These are phyloP conservation scores for Kokia cookei DNA, from an alignment of 441 rosid species.

Conservation along the genomic window DNA sequence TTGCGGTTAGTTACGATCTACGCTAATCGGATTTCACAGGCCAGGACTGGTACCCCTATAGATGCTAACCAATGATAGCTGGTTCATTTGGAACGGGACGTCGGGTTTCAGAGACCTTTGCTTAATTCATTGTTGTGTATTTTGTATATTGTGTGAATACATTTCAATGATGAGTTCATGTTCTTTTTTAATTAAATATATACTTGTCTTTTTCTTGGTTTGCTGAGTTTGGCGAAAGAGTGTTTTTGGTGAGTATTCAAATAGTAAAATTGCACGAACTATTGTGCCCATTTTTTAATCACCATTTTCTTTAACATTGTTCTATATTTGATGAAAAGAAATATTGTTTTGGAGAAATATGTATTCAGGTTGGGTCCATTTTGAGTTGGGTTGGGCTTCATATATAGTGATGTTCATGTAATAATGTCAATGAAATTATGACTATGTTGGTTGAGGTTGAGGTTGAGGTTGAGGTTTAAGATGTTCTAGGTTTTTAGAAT, in stretches of 20 bases:
- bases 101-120: slow-evolving; percentile 14
- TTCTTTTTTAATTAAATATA: not conserved
- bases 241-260: slow-evolving; percentile 7
- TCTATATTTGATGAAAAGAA: slow-evolving; percentile 7
- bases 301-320: slow-evolving; percentile 9
- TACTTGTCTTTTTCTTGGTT: not conserved
- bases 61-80: slow-evolving; percentile 41
- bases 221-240: slow-evolving; percentile 27
- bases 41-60: slow-evolving; percentile 75
- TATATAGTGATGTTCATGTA: too few species aligned
- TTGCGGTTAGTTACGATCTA: slow-evolving; percentile 90
- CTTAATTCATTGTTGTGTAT: slow-evolving; percentile 27
- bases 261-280: slow-evolving; percentile 8
- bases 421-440: too few species aligned
- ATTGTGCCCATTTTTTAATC: slow-evolving; percentile 28
- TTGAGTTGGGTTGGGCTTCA: not conserved
- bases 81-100: slow-evolving; percentile 4
- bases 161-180: slow-evolving; percentile 11
- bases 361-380: not conserved
- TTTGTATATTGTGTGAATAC: slow-evolving; percentile 59
- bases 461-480: too few species aligned
- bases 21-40: slow-evolving; percentile 97
- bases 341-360: slow-evolving; percentile 7
- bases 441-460: too few species aligned
- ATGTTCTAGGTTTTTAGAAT: too few species aligned